A percentile compares a stretch with the other conserved stretches of the same genome.
phyloP scores from a whole-genome alignment of 1,139 yeast genomes.

The Debaryomyces coudertii region DNA sequence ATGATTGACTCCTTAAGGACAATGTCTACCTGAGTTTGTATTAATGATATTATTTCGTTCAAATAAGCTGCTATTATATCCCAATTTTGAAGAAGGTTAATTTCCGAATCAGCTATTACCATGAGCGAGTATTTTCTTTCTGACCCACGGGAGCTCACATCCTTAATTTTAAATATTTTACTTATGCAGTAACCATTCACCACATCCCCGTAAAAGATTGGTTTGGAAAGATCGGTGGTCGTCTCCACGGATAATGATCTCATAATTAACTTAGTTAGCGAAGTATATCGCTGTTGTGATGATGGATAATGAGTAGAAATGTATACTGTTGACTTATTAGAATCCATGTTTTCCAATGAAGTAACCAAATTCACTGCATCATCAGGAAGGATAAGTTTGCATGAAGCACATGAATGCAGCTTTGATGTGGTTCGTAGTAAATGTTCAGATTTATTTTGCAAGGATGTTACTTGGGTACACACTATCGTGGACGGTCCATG shows the following conservation, averaged over 20 bases:
- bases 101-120: conserved; percentile 62
- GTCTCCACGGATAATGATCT: conserved; percentile 75
- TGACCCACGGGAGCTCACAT: conserved; percentile 75
- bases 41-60: conserved; percentile 50
- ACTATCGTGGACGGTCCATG: conserved; percentile 82
- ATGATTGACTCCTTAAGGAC: conserved; percentile 18
- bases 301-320: conserved; percentile 69
- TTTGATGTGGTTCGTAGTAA: conserved; percentile 30
- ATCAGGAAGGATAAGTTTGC: conserved; percentile 54
- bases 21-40: conserved; percentile 47
- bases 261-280: conserved; percentile 62
- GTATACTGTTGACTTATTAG: conserved; percentile 19
- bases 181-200: conserved; percentile 68
- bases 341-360: conserved; percentile 20
- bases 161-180: conserved; percentile 67
- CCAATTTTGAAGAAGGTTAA: conserved; percentile 59
- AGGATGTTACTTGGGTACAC: conserved; percentile 57
- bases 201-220: conserved; percentile 73
- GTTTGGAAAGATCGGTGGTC: conserved; percentile 63
- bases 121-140: conserved; percentile 73
- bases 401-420: conserved; percentile 60
- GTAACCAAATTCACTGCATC: conserved; percentile 35
- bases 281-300: conserved; percentile 52
- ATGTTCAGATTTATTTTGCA: conserved; percentile 16
- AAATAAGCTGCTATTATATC: conserved; percentile 55